A percentile compares a stretch with the other conserved stretches of the same genome.
Evolutionary conservation across 331 rosid species (phyloP).

Genomic region (Malus hybrid): DNA sequence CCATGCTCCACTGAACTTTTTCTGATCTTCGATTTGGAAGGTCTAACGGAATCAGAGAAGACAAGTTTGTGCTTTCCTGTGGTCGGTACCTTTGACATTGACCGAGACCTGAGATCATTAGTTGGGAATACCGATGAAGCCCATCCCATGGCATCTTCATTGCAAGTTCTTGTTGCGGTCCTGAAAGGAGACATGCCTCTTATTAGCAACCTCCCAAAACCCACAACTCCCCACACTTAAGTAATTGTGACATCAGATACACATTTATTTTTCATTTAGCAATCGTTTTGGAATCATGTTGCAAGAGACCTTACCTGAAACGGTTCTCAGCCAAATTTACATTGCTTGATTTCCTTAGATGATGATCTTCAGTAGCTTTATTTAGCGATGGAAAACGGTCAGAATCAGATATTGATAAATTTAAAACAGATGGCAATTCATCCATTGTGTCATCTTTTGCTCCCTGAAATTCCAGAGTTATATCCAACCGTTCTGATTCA

Average conservation of each 20-base stretch:
- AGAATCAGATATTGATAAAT: slow-evolving; percentile 44
- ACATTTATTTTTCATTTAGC: neutral
- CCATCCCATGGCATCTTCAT: slow-evolving; percentile 65
- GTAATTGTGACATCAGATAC: neutral
- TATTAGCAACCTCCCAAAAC: slow-evolving; percentile 17
- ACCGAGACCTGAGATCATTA: slow-evolving; percentile 53
- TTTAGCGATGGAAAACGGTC: slow-evolving; percentile 25
- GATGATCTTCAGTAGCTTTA: slow-evolving; percentile 30
- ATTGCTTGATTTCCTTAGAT: slow-evolving; percentile 21
- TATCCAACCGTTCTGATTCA: slow-evolving; percentile 44
- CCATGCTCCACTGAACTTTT: slow-evolving; percentile 40
- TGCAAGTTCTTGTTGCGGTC: slow-evolving; percentile 67
- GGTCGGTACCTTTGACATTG: slow-evolving; percentile 49
- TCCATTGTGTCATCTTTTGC: slow-evolving; percentile 29
- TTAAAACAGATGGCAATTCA: slow-evolving; percentile 56
- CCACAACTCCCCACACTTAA: neutral
- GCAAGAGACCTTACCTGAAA: slow-evolving; percentile 52
- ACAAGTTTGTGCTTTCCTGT: slow-evolving; percentile 74
- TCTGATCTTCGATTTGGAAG: slow-evolving; percentile 52
- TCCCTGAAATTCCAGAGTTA: slow-evolving; percentile 52
- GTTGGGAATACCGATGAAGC: slow-evolving; percentile 70
- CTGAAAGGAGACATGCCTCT: slow-evolving; percentile 27
- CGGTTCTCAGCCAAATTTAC: slow-evolving; percentile 60
- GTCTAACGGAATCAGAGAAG: slow-evolving; percentile 37
- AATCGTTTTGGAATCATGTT: neutral